These are phyloP conservation scores for Sedum album DNA, from an alignment of 164 flowering plant genomes.

Conservation along the genomic window DNA sequence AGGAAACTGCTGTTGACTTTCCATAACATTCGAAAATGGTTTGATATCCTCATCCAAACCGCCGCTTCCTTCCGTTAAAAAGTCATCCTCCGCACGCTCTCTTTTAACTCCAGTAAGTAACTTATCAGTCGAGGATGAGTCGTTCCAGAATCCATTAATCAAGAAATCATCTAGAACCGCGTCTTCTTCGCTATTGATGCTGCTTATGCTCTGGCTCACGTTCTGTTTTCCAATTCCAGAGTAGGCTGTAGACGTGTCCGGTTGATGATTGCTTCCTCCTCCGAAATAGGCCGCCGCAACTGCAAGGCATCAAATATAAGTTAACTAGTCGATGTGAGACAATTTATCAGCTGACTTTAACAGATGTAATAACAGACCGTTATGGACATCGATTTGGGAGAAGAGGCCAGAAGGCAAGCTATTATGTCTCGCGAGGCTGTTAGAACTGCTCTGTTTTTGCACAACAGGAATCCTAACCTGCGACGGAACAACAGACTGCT, in stretches of 20 bases:
- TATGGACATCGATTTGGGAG: slow-evolving; percentile 36
- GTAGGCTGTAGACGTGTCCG: background rate
- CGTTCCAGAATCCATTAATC: slow-evolving; percentile 1
- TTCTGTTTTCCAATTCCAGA: background rate
- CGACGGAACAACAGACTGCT: too few species aligned
- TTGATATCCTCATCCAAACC: background rate
- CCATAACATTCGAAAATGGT: background rate
- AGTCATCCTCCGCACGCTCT: background rate
- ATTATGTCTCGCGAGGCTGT: slow-evolving; percentile 53
- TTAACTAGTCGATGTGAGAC: background rate
- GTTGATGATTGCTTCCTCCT: background rate
- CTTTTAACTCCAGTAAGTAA: background rate
- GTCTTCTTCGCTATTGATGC: background rate
- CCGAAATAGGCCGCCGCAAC: background rate
- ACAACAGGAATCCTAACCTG: slow-evolving; percentile 17
- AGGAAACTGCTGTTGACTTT: background rate
- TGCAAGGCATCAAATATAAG: background rate
- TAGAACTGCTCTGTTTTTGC: slow-evolving; percentile 19
- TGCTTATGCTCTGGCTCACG: background rate
- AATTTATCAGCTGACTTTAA: too few species aligned
- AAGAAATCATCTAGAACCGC: background rate
- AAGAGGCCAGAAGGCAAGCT: slow-evolving; percentile 93
- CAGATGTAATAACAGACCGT: slow-evolving; percentile 25
- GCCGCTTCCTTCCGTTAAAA: background rate
- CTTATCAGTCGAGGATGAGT: background rate